Evolutionary conservation across 2,329 filamentous ascomycete genomes (phyloP).

Genomic region (Claviceps sp.): DNA sequence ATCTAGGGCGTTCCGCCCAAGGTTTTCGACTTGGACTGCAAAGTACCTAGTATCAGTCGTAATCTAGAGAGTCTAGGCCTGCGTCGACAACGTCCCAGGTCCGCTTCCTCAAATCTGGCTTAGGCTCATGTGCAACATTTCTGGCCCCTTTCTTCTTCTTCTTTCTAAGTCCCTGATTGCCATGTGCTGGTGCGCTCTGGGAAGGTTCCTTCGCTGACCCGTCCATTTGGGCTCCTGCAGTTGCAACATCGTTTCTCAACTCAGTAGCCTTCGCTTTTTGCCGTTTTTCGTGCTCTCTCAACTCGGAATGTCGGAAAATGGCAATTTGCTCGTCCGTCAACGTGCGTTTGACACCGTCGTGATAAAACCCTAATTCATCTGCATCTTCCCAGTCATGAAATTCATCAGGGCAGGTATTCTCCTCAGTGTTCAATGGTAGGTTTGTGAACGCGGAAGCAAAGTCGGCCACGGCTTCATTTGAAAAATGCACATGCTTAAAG

Average conservation of each 20-base stretch:
- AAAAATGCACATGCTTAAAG: slow-evolving; percentile 51
- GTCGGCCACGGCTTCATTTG: slow-evolving; percentile 26
- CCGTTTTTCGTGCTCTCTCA: slow-evolving; percentile 54
- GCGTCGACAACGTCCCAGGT: slow-evolving; percentile 54
- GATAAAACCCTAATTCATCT: slow-evolving; percentile 70
- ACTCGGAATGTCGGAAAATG: slow-evolving; percentile 82
- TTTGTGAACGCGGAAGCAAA: slow-evolving; percentile 33
- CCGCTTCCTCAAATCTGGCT: slow-evolving; percentile 50
- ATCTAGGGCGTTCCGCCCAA: not conserved
- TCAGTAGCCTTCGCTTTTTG: slow-evolving; percentile 17
- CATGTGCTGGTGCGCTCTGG: not conserved
- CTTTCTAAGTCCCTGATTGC: slow-evolving; percentile 13
- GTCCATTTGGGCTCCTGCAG: not conserved
- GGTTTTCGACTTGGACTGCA: not conserved
- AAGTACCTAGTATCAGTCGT: slow-evolving; percentile 30
- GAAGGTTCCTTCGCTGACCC: not conserved
- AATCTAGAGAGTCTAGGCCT: slow-evolving; percentile 46
- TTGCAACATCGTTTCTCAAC: slow-evolving; percentile 1
- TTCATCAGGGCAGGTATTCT: slow-evolving; percentile 6
- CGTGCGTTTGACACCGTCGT: slow-evolving; percentile 76
- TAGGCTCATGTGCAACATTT: slow-evolving; percentile 30
- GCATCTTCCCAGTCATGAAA: slow-evolving; percentile 20
- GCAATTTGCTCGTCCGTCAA: slow-evolving; percentile 83
- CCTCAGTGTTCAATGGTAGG: slow-evolving; percentile 13
- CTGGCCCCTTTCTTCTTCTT: slow-evolving; percentile 27